Evolutionary conservation across 768 basidiomycete genomes (phyloP).

Genomic region (Psilocybe subaeruginosa): DNA sequence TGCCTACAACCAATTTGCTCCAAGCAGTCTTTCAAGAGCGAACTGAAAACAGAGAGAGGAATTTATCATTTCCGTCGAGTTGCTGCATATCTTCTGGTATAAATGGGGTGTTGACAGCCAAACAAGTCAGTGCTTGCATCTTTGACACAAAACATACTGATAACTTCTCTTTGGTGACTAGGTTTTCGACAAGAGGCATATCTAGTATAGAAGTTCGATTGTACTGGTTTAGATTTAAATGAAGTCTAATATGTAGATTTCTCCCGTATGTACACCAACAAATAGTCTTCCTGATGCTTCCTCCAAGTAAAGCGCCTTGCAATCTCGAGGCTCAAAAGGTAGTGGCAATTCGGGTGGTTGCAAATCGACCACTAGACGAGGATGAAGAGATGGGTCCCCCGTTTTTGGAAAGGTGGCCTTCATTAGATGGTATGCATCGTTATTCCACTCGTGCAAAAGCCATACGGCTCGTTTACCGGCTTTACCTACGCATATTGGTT

Average conservation of each 20-base stretch:
- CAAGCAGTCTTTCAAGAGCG: too few species aligned
- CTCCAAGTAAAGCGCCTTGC: slow-evolving; percentile 54
- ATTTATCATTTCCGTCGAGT: too few species aligned
- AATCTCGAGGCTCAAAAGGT: slow-evolving; percentile 51
- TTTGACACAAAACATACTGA: too few species aligned
- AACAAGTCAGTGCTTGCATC: too few species aligned
- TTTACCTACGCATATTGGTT: slow-evolving; percentile 39
- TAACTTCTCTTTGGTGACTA: too few species aligned
- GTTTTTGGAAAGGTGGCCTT: slow-evolving; percentile 45
- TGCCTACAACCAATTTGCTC: too few species aligned
- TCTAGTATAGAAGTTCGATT: too few species aligned
- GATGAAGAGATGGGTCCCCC: slow-evolving; percentile 5
- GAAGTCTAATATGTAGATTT: slow-evolving; percentile 51
- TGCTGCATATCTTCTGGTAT: too few species aligned
- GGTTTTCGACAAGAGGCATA: too few species aligned
- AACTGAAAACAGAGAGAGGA: too few species aligned
- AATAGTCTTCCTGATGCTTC: slow-evolving; percentile 56
- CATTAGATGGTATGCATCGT: slow-evolving; percentile 50
- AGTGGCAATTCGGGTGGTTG: slow-evolving; percentile 50
- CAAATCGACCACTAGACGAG: slow-evolving; percentile 36
- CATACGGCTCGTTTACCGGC: slow-evolving; percentile 54
- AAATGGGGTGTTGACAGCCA: too few species aligned
- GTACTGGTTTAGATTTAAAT: neutral
- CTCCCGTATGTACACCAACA: slow-evolving; percentile 54
- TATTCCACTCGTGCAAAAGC: slow-evolving; percentile 54